Base-by-base conservation (phyloP, 2,329 filamentous ascomycete species). In the Tetracladium maxilliforme region DNA sequence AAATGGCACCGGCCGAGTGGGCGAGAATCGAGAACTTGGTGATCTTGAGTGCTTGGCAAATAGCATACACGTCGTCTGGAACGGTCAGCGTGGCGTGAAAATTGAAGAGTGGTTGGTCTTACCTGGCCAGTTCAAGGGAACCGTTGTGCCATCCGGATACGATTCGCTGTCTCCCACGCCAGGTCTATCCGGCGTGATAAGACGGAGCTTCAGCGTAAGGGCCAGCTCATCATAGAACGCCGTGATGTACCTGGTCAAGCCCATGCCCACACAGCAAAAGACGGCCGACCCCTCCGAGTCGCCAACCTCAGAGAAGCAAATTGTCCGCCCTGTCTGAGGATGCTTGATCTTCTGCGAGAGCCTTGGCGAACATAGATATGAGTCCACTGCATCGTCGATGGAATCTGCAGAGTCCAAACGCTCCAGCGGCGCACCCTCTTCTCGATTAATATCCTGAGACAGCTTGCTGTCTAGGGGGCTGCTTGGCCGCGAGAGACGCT, bases 251-350 rank as follows among this genome's bases (percentile, higher is more conserved):
- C 90, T 70, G 8, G 90, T 98, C 40, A 98, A 52, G 0, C 90
- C 90, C 90, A 98, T 98, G 12, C 90, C 90, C 4, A 98, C 84
- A 42, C 90, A 98, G 45, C 90, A 92, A 38, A 98, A 86, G 3
- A 98, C 82, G 4, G 84, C 87, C 36, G 78, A 87, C 2, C 90
- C 90, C 21, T 87, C 71, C 0, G 86, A 74, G 46, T 95, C 86
- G 10, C 90, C 90, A 4, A 98, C 90, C 48, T 98, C 90, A 0
- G 87, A 95, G 43, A 94, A 98, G 1, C 84, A 92, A 36, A 98
- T 94, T 4, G 78, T 63, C 10, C 90, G 72, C 2, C 86, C 84
- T 0, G 81, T 92, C 30, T 81, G 75, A 1, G 84, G 83, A 48
- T 94, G 82, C 13, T 64, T 63, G 25, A 95, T 82, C 50, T 78